Evolutionary conservation across 176 grass and related monocot genomes (phyloP).

Genomic region (Areca catechu): DNA sequence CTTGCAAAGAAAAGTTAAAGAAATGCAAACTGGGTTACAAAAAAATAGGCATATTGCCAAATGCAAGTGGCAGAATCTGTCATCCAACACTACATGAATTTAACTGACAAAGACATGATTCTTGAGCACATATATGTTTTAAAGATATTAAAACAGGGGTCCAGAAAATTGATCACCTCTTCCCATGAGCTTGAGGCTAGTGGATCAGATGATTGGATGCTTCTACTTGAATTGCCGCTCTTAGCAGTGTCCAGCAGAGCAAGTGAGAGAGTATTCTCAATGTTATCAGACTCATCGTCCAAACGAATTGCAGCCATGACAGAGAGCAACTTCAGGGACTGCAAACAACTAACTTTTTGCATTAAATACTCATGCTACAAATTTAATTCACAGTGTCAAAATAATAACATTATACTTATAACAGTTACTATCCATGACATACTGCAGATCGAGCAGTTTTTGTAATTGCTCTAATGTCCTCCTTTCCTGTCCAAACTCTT

Average conservation of each 20-base stretch:
- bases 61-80: too few relatives aligned
- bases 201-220: conserved; percentile 66
- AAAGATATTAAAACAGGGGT: conserved; percentile 9
- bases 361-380: too few relatives aligned
- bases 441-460: conserved; percentile 88
- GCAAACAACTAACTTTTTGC: conserved; percentile 1
- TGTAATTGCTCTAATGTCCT: conserved; percentile 96
- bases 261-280: conserved; percentile 69
- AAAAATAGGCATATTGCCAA: too few relatives aligned
- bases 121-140: too few relatives aligned
- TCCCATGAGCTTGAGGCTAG: conserved; percentile 95
- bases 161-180: conserved; percentile 37
- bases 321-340: conserved; percentile 98
- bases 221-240: conserved; percentile 50
- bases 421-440: conserved; percentile 25
- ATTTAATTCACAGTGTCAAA: too few relatives aligned
- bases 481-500: conserved; percentile 95
- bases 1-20: too few relatives aligned
- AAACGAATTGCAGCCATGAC: conserved; percentile 84
- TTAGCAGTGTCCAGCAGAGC: conserved; percentile 48
- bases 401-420: too few relatives aligned
- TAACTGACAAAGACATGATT: too few relatives aligned
- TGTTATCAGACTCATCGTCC: conserved; percentile 72
- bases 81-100: too few relatives aligned
- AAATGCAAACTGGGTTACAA: too few relatives aligned